Conservation (phyloP, 2,329 filamentous ascomycete species). For the Fusarium penzigii region DNA sequence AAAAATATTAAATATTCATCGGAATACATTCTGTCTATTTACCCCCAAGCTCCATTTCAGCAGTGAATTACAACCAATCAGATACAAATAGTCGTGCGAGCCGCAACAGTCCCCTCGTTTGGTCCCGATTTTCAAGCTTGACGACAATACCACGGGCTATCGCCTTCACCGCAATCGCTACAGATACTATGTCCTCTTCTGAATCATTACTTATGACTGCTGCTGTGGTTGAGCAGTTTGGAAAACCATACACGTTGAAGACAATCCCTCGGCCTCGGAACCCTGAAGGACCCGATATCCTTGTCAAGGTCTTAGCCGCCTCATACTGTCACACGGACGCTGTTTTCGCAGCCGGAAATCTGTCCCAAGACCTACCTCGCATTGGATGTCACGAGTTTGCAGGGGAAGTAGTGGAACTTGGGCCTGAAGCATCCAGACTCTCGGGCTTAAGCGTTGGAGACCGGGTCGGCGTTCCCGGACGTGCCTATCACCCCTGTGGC, state of each 20-base stretch:
- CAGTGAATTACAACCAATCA: no score
- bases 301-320: slow-evolving; percentile 7
- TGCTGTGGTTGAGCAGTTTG: slow-evolving; percentile 4
- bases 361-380: slow-evolving; percentile 3
- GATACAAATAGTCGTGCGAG: no score
- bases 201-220: no score
- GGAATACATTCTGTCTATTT: no score
- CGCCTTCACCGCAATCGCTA: no score
- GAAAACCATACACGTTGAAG: slow-evolving; percentile 2
- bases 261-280: not conserved
- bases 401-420: slow-evolving; percentile 1
- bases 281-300: slow-evolving; percentile 1
- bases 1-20: no score
- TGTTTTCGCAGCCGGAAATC: slow-evolving; percentile 4
- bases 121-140: no score
- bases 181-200: no score
- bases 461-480: slow-evolving; percentile 7
- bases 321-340: slow-evolving; percentile 10
- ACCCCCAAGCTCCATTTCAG: no score
- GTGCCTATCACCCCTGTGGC: slow-evolving; percentile 9
- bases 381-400: slow-evolving; percentile 10
- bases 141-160: no score
- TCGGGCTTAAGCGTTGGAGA: not conserved
- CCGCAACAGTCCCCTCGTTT: no score
- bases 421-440: not conserved